A percentile compares a stretch with the other conserved stretches of the same genome.
phyloP scores from a whole-genome alignment of 306 rosid genomes.

The Erythrophleum fordii region DNA sequence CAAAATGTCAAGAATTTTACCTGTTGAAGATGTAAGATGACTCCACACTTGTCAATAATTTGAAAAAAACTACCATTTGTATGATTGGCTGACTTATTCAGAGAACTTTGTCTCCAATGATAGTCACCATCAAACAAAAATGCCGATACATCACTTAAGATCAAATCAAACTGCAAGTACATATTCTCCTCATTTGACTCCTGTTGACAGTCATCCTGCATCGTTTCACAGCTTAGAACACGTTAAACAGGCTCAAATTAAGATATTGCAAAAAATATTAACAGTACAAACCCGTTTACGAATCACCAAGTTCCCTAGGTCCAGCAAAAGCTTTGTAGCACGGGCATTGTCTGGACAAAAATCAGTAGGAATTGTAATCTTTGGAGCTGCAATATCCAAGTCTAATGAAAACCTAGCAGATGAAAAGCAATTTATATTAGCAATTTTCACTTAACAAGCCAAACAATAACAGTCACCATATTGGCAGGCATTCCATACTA shows the following conservation, averaged over 20 bases:
- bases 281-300: constrained; percentile 66
- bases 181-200: constrained; percentile 67
- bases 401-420: constrained; percentile 84
- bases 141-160: constrained; percentile 91
- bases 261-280: constrained; percentile 17
- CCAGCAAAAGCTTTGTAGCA: constrained; percentile 88
- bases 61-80: constrained; percentile 65
- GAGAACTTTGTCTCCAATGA: constrained; percentile 68
- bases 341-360: constrained; percentile 75
- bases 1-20: constrained; percentile 50
- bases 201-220: constrained; percentile 70
- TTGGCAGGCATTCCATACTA: not conserved
- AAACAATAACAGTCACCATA: not conserved
- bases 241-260: constrained; percentile 14
- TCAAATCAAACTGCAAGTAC: constrained; percentile 90
- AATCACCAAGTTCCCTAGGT: constrained; percentile 89
- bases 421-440: constrained; percentile 36
- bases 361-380: constrained; percentile 92
- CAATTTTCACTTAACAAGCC: constrained; percentile 2
- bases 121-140: constrained; percentile 95
- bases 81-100: constrained; percentile 47
- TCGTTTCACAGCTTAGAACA: constrained; percentile 32
- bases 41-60: constrained; percentile 86
- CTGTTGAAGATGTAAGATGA: constrained; percentile 81
- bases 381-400: constrained; percentile 98